Base-by-base conservation (phyloP, 179 eudicot species). In the Drosera spatulata region DNA sequence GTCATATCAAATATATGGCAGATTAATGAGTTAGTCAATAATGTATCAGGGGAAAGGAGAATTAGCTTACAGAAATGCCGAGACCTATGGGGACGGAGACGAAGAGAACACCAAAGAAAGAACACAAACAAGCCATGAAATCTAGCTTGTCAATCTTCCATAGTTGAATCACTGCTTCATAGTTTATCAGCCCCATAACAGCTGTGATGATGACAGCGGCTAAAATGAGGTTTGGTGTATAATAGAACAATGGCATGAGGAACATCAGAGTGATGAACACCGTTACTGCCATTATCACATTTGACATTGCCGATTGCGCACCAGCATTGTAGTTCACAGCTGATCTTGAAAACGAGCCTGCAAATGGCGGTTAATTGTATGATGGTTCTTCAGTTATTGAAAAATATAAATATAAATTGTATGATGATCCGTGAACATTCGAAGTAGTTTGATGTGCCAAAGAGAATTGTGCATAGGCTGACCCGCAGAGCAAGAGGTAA, bases 261-360 rank as follows among this genome's bases (percentile, higher is more conserved):
- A 91, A 80, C 44, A 88, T 79, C 62, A 91, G 80, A 1, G 96
- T 84, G 46, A 91, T 77, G 65, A 91, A 73, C 38, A 91, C 84
- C 10, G 96, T 75, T 0, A 77, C 73, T 13, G 98, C 81, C 96
- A 91, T 85, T 53, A 91, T 68, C 64, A 82, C 79, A 75, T 91
- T 91, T 3, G 98, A 82, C 12, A 80, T 77, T 6, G 95, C 87
- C 3, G 96, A 77, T 68, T 88, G 84, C 44, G 83, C 87, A 2
- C 96, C 98, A 0, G 98, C 91, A 60, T 86, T 86, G 71, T 88
- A 82, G 68, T 86, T 91, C 74, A 91, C 96, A 0, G 98, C 98
- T 39, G 98, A 82, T 14, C 96, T 71, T 5, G 96, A 91, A 61
- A 91, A 91, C 4, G 96, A 73, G 42, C 97, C 97, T 89, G 60